These are phyloP conservation scores for Daedalea quercina DNA, from an alignment of 768 basidiomycete genomes.

Conservation along the genomic window DNA sequence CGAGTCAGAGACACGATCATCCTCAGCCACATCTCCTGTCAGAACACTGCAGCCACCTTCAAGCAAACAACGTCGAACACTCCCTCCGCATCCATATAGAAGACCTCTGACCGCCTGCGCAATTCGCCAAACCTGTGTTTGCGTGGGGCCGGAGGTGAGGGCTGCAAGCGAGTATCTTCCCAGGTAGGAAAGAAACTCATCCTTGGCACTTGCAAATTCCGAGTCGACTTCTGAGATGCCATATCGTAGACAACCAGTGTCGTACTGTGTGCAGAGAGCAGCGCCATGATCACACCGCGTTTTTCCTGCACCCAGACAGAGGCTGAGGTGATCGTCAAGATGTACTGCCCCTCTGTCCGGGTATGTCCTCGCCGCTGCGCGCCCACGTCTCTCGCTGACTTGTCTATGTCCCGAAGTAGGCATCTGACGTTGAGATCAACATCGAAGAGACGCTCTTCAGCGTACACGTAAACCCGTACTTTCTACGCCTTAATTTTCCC, in stretches of 20 bases:
- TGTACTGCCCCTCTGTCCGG: slow-evolving; percentile 31
- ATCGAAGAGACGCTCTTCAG: slow-evolving; percentile 66
- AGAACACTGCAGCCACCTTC: background rate
- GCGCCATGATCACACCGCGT: slow-evolving; percentile 31
- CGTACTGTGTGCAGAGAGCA: background rate
- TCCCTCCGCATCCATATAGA: too few species aligned
- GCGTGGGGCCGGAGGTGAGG: too few species aligned
- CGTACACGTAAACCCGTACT: slow-evolving; percentile 80
- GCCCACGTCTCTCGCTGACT: background rate
- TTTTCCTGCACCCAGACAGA: slow-evolving; percentile 32
- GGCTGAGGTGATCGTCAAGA: slow-evolving; percentile 21
- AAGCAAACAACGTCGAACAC: too few species aligned
- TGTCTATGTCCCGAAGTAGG: slow-evolving; percentile 38
- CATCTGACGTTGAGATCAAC: slow-evolving; percentile 74
- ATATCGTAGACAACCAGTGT: too few species aligned
- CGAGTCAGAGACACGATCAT: background rate
- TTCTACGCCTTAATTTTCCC: slow-evolving; percentile 72
- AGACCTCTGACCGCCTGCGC: too few species aligned
- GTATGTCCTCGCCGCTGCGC: slow-evolving; percentile 16
- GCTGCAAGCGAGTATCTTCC: too few species aligned
- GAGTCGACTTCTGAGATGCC: too few species aligned
- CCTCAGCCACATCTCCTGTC: background rate
- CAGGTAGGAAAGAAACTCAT: too few species aligned
- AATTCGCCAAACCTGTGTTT: too few species aligned
- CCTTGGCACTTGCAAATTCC: too few species aligned